phyloP scores from a whole-genome alignment of 202 grass and related monocot species.

The Schoenoplectus triqueter region DNA sequence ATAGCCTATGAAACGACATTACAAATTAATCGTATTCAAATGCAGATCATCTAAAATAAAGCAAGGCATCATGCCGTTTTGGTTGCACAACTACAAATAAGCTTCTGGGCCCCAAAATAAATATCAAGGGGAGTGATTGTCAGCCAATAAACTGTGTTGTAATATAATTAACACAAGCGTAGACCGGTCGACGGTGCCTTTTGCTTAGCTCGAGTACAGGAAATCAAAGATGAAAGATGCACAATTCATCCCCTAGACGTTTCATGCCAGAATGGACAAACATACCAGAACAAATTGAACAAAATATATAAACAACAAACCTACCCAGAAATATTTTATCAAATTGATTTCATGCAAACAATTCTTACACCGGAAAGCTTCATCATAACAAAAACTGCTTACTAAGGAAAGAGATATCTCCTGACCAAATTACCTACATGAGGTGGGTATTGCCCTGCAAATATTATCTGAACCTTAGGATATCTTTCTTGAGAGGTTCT shows the following conservation, averaged over 20 bases:
- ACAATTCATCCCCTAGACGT: neutral
- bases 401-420: conserved; percentile 12
- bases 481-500: conserved; percentile 74
- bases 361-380: conserved; percentile 24
- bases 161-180: conserved; percentile 1
- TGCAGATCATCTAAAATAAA: conserved; percentile 3
- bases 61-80: neutral
- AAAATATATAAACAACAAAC: neutral
- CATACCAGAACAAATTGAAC: neutral
- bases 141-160: neutral
- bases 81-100: neutral
- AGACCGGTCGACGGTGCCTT: neutral
- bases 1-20: neutral
- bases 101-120: too few species aligned
- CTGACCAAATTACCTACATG: conserved; percentile 19
- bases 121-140: neutral
- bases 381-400: conserved; percentile 28
- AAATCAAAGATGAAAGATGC: neutral
- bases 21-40: neutral
- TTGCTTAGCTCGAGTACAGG: neutral
- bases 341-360: neutral
- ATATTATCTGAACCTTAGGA: conserved; percentile 42
- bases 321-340: neutral
- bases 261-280: neutral
- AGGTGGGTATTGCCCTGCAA: neutral